Percentiles rank a stretch among this genome's conserved stretches.
Evolutionary conservation across 106 monocot species (phyloP).

Genomic region (Allium sativum): DNA sequence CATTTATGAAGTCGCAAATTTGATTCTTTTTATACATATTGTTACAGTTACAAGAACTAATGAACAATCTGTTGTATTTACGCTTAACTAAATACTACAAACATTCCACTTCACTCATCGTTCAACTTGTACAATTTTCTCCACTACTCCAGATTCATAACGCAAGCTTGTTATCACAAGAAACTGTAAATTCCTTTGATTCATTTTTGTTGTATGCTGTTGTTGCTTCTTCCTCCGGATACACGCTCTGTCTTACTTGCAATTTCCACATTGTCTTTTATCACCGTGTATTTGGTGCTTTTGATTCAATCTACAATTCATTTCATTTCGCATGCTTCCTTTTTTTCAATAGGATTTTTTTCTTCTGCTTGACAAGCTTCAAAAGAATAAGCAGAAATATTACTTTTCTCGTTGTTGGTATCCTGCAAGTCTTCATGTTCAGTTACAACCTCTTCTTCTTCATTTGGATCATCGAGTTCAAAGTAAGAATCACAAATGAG

Average conservation of each 20-base stretch:
- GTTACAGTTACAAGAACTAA: no score
- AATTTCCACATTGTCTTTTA: background rate
- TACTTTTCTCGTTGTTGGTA: background rate
- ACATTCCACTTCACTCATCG: no score
- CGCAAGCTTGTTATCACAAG: no score
- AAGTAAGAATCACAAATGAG: constrained; percentile 15
- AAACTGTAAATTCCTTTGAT: background rate
- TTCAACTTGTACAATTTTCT: background rate
- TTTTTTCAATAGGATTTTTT: background rate
- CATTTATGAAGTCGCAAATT: no score
- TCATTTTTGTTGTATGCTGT: no score
- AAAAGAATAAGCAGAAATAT: background rate
- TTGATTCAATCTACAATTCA: constrained; percentile 1
- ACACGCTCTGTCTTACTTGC: background rate
- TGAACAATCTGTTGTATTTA: no score
- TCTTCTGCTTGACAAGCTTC: background rate
- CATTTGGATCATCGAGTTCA: constrained; percentile 35
- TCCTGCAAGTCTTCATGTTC: background rate
- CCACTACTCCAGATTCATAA: no score
- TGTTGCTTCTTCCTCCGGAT: no score
- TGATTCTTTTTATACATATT: no score
- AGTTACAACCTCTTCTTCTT: constrained; percentile 21
- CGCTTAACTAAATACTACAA: no score
- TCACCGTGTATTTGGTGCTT: background rate
- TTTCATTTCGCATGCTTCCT: background rate